A percentile compares a stretch with the other conserved stretches of the same genome.
phyloP scores from a whole-genome alignment of 2,329 filamentous ascomycete genomes.

The Metarhizium sp. region DNA sequence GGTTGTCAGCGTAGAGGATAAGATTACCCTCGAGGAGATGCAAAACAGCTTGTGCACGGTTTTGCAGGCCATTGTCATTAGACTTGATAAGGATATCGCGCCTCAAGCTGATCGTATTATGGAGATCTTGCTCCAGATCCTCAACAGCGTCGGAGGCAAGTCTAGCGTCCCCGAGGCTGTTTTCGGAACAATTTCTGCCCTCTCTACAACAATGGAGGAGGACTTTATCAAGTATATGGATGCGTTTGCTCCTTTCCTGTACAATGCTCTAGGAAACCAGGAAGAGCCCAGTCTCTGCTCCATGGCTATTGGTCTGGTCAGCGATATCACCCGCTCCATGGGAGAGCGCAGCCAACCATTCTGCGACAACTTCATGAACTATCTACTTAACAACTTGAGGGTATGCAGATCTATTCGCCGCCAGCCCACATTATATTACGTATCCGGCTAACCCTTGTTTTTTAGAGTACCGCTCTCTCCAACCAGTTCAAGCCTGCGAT shows the following conservation, averaged over 20 bases:
- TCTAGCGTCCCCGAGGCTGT: conserved; percentile 91
- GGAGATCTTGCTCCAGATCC: conserved; percentile 73
- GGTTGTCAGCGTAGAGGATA: conserved; percentile 94
- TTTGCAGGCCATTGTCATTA: conserved; percentile 80
- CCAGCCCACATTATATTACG: neutral
- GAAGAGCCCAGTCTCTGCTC: conserved; percentile 91
- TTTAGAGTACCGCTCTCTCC: conserved; percentile 68
- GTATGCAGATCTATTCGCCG: conserved; percentile 34
- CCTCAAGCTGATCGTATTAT: conserved; percentile 92
- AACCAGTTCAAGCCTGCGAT: conserved; percentile 99
- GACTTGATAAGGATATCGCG: conserved; percentile 82
- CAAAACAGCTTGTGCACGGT: conserved; percentile 92
- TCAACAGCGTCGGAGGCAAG: conserved; percentile 69
- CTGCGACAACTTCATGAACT: conserved; percentile 98
- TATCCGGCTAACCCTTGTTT: conserved; percentile 2
- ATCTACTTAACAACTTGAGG: conserved; percentile 82
- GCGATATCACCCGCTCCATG: conserved; percentile 88
- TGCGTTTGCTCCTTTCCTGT: conserved; percentile 82
- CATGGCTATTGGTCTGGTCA: conserved; percentile 95
- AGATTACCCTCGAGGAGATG: conserved; percentile 92
- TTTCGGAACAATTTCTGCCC: conserved; percentile 84
- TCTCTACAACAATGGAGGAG: conserved; percentile 84
- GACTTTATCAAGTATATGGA: conserved; percentile 98
- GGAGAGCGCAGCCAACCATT: conserved; percentile 86
- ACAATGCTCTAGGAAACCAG: conserved; percentile 89